Conservation (phyloP, 176 grass and related monocot species). For the Ensete glaucum region DNA sequence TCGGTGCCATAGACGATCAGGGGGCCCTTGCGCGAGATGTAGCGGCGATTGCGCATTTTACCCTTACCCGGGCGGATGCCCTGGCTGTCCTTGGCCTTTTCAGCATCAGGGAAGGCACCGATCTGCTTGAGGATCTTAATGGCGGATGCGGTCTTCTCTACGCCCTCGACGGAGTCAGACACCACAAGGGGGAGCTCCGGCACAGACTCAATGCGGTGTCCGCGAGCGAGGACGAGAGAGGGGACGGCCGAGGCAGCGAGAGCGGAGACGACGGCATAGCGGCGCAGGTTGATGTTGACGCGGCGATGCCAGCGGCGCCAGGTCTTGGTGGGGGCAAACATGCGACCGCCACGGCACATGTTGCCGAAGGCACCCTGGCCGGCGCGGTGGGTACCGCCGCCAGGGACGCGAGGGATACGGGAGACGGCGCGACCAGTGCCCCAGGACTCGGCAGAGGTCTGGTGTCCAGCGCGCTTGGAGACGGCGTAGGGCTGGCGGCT, state of each 20-base stretch:
- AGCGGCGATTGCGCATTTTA: constrained; percentile 64
- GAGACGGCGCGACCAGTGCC: too few species aligned
- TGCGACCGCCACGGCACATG: too few species aligned
- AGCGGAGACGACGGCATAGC: constrained; percentile 15
- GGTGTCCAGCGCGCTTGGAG: too few species aligned
- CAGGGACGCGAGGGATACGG: too few species aligned
- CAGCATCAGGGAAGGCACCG: constrained; percentile 43
- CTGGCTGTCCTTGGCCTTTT: constrained; percentile 68
- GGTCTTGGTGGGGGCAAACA: too few species aligned
- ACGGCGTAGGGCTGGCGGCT: too few species aligned
- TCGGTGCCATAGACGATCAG: constrained; percentile 56
- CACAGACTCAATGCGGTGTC: constrained; percentile 1
- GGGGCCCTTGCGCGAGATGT: constrained; percentile 67
- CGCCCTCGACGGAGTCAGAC: constrained; percentile 42
- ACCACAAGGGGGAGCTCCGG: constrained; percentile 62
- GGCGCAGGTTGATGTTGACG: too few species aligned
- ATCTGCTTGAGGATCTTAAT: constrained; percentile 61
- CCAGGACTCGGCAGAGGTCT: too few species aligned
- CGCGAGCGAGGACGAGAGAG: constrained; percentile 11
- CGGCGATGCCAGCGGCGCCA: too few species aligned
- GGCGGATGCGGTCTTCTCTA: constrained; percentile 73
- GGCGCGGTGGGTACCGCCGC: too few species aligned
- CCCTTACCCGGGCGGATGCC: constrained; percentile 58
- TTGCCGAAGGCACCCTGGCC: too few species aligned
- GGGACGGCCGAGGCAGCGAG: constrained; percentile 59